Conservation (phyloP, 2,329 filamentous ascomycete genomes). For the Penicillium oxalicum region DNA sequence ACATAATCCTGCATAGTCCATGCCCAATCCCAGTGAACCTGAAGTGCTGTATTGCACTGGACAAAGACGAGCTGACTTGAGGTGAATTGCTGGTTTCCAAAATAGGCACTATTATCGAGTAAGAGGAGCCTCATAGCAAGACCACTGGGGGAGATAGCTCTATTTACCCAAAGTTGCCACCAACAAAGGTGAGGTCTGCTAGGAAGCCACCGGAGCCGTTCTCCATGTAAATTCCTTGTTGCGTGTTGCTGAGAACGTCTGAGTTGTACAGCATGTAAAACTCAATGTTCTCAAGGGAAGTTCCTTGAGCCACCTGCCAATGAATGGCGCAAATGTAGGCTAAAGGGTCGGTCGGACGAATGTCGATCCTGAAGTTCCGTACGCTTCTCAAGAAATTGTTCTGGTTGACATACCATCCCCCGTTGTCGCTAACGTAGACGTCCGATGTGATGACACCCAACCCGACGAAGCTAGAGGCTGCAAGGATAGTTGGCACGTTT, state of each 20-base stretch:
- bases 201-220: too few species aligned
- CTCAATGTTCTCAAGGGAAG: conserved; percentile 64
- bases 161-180: too few species aligned
- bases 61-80: conserved; percentile 50
- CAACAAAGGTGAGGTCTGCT: too few species aligned
- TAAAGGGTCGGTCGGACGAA: conserved; percentile 29
- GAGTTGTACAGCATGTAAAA: too few species aligned
- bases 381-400: conserved; percentile 21
- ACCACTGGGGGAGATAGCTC: too few species aligned
- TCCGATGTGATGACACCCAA: conserved; percentile 20
- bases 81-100: conserved; percentile 60
- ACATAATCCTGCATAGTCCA: conserved; percentile 48
- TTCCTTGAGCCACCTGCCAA: conserved; percentile 71
- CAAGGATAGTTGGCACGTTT: conserved; percentile 17
- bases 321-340: conserved; percentile 51
- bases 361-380: conserved; percentile 22
- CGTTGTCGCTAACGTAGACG: conserved; percentile 13
- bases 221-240: too few species aligned
- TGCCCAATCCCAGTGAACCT: conserved; percentile 54
- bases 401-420: conserved; percentile 14
- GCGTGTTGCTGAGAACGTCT: too few species aligned
- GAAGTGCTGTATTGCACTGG: conserved; percentile 48
- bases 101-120: conserved; percentile 10
- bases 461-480: conserved; percentile 18
- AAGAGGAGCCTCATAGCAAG: too few species aligned